phyloP scores from a whole-genome alignment of 225 moss, liverwort and hornwort species.

The Polytrichum commune region DNA sequence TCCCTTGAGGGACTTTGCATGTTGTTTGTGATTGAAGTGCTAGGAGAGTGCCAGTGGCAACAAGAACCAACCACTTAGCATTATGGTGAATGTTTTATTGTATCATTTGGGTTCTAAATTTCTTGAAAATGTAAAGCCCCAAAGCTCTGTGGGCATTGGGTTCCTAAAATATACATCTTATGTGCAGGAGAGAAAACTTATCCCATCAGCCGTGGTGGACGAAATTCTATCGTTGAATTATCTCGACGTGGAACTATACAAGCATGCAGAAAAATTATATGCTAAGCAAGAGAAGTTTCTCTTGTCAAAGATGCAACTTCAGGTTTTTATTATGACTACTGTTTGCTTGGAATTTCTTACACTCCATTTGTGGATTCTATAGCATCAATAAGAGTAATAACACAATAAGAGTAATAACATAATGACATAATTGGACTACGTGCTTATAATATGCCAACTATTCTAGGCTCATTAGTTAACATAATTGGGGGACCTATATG shows the following conservation, averaged over 20 bases:
- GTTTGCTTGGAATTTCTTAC: not conserved
- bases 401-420: not conserved
- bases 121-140: not conserved
- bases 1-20: not conserved
- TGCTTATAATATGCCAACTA: no score
- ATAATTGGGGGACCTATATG: no score
- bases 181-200: constrained; percentile 46
- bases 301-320: constrained; percentile 14
- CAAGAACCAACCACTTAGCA: not conserved
- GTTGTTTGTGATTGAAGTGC: constrained; percentile 3
- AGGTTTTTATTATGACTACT: constrained; percentile 21
- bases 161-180: not conserved
- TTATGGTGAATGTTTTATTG: constrained; percentile 4
- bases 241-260: constrained; percentile 45
- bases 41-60: constrained; percentile 6
- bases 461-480: no score
- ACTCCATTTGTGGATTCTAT: not conserved
- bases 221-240: constrained; percentile 49
- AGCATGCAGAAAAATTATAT: constrained; percentile 40
- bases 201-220: constrained; percentile 37
- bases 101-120: constrained; percentile 4
- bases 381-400: not conserved
- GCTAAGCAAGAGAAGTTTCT: constrained; percentile 40
- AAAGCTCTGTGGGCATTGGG: not conserved
- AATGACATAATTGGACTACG: no score